Evolutionary conservation across 805 yeast species (phyloP).

Genomic region (Cyberlindnera japonica): DNA sequence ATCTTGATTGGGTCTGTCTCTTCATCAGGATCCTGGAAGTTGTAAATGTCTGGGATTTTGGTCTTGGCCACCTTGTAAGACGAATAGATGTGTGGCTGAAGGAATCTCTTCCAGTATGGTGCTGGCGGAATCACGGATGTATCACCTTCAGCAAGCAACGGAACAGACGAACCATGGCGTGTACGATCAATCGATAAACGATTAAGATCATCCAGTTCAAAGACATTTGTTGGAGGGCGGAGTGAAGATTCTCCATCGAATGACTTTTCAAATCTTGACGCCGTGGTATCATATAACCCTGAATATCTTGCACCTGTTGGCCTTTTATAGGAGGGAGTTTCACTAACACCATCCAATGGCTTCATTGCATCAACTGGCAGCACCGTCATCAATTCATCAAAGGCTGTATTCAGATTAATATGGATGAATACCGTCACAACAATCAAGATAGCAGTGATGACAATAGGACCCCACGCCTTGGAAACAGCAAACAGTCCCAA

Average conservation of each 20-base stretch:
- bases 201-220: conserved; percentile 27
- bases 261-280: conserved; percentile 5
- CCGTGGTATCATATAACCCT: conserved; percentile 7
- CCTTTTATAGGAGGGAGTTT: conserved; percentile 51
- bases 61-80: conserved; percentile 45
- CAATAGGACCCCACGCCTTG: conserved; percentile 93
- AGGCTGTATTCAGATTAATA: conserved; percentile 57
- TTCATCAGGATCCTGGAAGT: conserved; percentile 45
- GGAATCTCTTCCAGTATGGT: conserved; percentile 44
- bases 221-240: conserved; percentile 22
- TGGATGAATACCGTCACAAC: conserved; percentile 69
- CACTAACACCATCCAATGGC: conserved; percentile 66
- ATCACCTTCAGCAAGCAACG: conserved; percentile 67
- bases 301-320: conserved; percentile 8
- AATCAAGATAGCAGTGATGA: conserved; percentile 63
- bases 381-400: conserved; percentile 52
- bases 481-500: conserved; percentile 86
- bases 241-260: conserved; percentile 7
- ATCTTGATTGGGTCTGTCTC: conserved; percentile 33
- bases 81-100: conserved; percentile 52
- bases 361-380: conserved; percentile 73
- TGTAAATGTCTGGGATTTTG: conserved; percentile 57
- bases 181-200: conserved; percentile 19
- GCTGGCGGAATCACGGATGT: conserved; percentile 31
- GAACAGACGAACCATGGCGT: conserved; percentile 36